Conservation (phyloP, 164 flowering plant species). For the Berberis vulgaris region DNA sequence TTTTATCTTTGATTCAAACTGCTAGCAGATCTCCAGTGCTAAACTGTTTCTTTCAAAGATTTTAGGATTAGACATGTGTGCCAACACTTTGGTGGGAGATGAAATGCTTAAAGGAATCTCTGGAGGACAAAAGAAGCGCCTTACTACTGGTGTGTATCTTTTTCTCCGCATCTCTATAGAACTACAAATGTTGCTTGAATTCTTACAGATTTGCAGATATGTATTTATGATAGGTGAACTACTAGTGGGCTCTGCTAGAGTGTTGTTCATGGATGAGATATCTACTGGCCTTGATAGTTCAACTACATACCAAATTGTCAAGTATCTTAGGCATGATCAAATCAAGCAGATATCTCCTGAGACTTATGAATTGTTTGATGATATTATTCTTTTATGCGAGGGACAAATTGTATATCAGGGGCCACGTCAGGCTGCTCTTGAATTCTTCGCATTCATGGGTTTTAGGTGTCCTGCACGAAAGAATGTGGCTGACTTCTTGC, state of each 20-base stretch:
- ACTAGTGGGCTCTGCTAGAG: constrained; percentile 85
- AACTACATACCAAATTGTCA: constrained; percentile 86
- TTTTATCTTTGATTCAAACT: background rate
- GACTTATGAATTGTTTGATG: constrained; percentile 93
- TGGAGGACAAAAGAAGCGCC: constrained; percentile 96
- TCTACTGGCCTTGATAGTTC: constrained; percentile 97
- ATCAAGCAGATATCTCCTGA: constrained; percentile 82
- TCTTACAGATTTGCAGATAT: constrained; percentile 13
- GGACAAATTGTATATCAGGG: constrained; percentile 95
- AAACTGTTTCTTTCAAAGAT: constrained; percentile 54
- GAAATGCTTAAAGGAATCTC: constrained; percentile 95
- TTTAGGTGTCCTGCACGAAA: constrained; percentile 82
- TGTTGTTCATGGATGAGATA: constrained; percentile 95
- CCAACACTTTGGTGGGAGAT: constrained; percentile 90
- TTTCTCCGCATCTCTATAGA: background rate
- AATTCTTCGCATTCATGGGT: constrained; percentile 79
- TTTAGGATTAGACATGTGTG: constrained; percentile 88
- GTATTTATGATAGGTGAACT: constrained; percentile 62
- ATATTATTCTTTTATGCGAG: constrained; percentile 78
- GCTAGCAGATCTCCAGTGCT: constrained; percentile 16
- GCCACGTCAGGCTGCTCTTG: constrained; percentile 60
- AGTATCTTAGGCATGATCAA: constrained; percentile 68
- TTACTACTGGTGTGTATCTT: constrained; percentile 61
- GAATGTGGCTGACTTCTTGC: constrained; percentile 96
- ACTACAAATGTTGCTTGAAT: background rate